A percentile compares a stretch with the other conserved stretches of the same genome.
phyloP scores from a whole-genome alignment of 2,329 filamentous ascomycete species.

The Colletotrichum orbiculare region DNA sequence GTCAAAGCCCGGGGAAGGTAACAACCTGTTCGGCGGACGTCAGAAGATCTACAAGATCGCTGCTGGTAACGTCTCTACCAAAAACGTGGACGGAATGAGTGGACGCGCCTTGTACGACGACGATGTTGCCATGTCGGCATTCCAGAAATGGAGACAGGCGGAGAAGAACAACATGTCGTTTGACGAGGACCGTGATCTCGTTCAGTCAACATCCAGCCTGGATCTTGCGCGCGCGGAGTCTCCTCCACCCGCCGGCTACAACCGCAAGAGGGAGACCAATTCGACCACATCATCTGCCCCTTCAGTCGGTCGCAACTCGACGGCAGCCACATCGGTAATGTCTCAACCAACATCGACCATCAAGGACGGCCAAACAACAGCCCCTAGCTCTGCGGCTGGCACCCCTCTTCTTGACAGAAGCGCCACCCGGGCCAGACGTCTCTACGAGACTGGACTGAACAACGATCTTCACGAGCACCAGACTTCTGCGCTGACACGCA shows the following conservation, averaged over 20 bases:
- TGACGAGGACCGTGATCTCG: slow-evolving; percentile 52
- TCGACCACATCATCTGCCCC: slow-evolving; percentile 82
- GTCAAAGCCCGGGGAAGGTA: slow-evolving; percentile 85
- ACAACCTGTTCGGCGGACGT: slow-evolving; percentile 91
- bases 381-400: slow-evolving; percentile 50
- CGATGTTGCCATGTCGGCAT: slow-evolving; percentile 84
- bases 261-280: slow-evolving; percentile 84
- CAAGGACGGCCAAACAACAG: slow-evolving; percentile 60
- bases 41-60: slow-evolving; percentile 95
- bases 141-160: slow-evolving; percentile 77
- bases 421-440: slow-evolving; percentile 75
- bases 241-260: slow-evolving; percentile 71
- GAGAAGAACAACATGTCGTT: slow-evolving; percentile 65
- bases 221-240: slow-evolving; percentile 59
- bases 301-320: slow-evolving; percentile 79
- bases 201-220: slow-evolving; percentile 45
- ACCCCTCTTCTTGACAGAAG: slow-evolving; percentile 68
- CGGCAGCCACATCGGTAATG: slow-evolving; percentile 87
- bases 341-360: slow-evolving; percentile 71
- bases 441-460: slow-evolving; percentile 86
- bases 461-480: slow-evolving; percentile 86
- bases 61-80: slow-evolving; percentile 56
- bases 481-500: slow-evolving; percentile 77
- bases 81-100: slow-evolving; percentile 61
- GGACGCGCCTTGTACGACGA: slow-evolving; percentile 84